phyloP scores from a whole-genome alignment of 73 alveolate species.

The Tetrahymena thermophila region DNA sequence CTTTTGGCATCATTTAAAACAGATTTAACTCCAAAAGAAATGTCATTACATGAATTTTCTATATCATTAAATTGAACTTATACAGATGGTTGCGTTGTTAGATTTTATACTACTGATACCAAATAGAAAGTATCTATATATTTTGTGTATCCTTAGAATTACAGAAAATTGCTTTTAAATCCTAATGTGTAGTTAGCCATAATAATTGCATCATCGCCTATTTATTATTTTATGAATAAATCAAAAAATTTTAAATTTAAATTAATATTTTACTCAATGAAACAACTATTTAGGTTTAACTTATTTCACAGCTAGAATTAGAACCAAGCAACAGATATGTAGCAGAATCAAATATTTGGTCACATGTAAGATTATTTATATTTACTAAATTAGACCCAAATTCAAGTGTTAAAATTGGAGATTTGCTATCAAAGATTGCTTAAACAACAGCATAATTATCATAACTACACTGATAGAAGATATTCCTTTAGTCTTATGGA shows the following conservation, averaged over 20 bases:
- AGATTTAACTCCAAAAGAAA: background rate
- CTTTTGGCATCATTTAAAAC: background rate
- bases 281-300: too few species aligned
- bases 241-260: too few species aligned
- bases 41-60: background rate
- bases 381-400: background rate
- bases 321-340: background rate
- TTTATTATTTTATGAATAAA: too few species aligned
- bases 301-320: background rate
- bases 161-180: too few species aligned
- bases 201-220: background rate
- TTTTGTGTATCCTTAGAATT: background rate
- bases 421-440: background rate
- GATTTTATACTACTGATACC: background rate
- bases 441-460: background rate
- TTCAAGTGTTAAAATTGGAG: background rate
- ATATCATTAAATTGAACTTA: background rate
- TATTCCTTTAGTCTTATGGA: too few species aligned
- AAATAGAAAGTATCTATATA: background rate
- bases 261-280: background rate
- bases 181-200: background rate
- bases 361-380: background rate
- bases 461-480: background rate
- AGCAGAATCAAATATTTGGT: background rate
- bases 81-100: background rate